Base-by-base conservation (phyloP, 352 stramenopile species). In the Phytopythium litorale region DNA sequence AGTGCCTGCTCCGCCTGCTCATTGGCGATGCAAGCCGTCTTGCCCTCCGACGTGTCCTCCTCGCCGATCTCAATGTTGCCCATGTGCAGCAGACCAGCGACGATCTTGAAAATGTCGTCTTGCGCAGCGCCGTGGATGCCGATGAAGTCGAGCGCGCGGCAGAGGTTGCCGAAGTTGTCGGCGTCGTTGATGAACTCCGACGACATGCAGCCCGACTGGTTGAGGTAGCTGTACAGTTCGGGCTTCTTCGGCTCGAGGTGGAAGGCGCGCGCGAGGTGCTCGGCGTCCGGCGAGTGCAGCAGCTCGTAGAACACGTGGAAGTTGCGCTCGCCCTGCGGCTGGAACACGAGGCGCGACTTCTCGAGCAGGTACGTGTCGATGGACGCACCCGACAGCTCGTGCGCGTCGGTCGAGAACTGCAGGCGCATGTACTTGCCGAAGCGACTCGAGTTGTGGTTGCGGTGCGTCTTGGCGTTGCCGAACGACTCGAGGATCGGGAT, bases 401-500 rank as follows among this genome's bases (percentile, higher is more conserved):
- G 81, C 3, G 73, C 70, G 6, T 84, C 66, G 3, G 62, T 84
- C 3, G 80, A 79, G 62, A 93, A 96, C 64, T 93, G 82, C 59
- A 96, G 78, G 1, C 84, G 71, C 78, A 96, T 96, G 70, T 93
- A 97, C 76, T 97, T 97, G 67, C 89, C 89, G 54, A 97, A 97
- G 42, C 89, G 87, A 79, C 84, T 95, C 19, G 84, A 95, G 67
- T 97, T 97, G 75, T 97, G 81, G 67, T 97, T 97, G 45, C 89
- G 83, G 38, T 89, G 80, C 0, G 87, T 95, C 73, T 92, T 95
- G 71, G 87, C 87, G 65, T 96, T 96, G 4, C 87, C 87, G 72
- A 96, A 96, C 7, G 87, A 92, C 62, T 96, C 87, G n/a, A 96
- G 72, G 54, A 96, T 98, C 13, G 97, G 97, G 50, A 91, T 94